These are phyloP conservation scores for Phytopythium aichiense DNA, from an alignment of 352 stramenopile species.

Conservation along the genomic window DNA sequence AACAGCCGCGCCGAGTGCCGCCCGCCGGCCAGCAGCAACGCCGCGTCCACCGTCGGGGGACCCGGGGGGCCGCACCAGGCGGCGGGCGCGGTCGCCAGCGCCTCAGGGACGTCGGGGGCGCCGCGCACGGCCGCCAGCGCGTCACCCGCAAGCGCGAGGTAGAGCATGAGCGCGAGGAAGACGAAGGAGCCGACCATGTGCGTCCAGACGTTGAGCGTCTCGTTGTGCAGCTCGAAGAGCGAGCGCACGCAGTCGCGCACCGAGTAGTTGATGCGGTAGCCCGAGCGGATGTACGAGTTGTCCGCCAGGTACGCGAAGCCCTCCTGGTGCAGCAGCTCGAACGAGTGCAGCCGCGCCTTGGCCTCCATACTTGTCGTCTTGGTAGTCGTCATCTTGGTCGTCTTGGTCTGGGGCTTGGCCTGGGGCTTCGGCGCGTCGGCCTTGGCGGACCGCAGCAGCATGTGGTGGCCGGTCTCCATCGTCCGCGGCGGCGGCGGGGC, in stretches of 20 bases:
- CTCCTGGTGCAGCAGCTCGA: slow-evolving; percentile 72
- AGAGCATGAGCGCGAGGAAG: slow-evolving; percentile 75
- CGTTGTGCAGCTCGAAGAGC: slow-evolving; percentile 87
- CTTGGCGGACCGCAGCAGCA: slow-evolving; percentile 26
- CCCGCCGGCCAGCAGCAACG: slow-evolving; percentile 24
- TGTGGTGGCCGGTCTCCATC: slow-evolving; percentile 36
- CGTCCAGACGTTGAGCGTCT: slow-evolving; percentile 88
- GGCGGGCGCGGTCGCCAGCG: slow-evolving; percentile 13
- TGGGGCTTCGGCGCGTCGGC: slow-evolving; percentile 1
- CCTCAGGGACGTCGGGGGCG: not conserved
- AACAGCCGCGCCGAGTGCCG: slow-evolving; percentile 52
- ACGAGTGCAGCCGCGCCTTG: slow-evolving; percentile 48
- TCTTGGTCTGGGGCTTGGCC: not conserved
- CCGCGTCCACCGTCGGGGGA: not conserved
- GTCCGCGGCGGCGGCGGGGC: not conserved
- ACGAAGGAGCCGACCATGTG: slow-evolving; percentile 85
- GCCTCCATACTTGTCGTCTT: not conserved
- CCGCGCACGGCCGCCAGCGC: slow-evolving; percentile 20
- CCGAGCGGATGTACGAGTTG: slow-evolving; percentile 86
- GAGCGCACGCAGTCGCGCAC: slow-evolving; percentile 68
- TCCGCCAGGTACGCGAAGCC: slow-evolving; percentile 79
- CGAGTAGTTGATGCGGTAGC: slow-evolving; percentile 84
- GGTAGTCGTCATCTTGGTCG: not conserved
- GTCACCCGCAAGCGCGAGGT: slow-evolving; percentile 56
- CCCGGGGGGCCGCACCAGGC: slow-evolving; percentile 20